phyloP scores from a whole-genome alignment of 2,329 filamentous ascomycete species.

The Calonectria crousiana region DNA sequence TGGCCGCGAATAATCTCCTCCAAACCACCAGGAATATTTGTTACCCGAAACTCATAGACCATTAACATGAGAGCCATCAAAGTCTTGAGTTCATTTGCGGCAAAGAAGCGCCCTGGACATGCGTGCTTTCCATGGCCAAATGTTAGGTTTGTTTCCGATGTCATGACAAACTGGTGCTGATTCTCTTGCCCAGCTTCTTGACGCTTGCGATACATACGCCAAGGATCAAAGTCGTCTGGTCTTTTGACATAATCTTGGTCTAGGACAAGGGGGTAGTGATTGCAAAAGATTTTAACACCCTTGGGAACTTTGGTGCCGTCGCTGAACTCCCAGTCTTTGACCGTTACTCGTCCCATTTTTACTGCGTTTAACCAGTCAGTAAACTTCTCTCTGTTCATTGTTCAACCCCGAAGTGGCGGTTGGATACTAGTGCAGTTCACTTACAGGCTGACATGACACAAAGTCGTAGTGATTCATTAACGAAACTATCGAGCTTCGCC shows the following conservation, averaged over 20 bases:
- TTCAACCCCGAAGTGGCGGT: too few species aligned
- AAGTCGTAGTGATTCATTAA: neutral
- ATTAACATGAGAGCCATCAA: neutral
- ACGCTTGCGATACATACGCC: conserved; percentile 10
- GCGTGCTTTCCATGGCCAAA: neutral
- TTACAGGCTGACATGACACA: neutral
- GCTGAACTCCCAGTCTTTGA: neutral
- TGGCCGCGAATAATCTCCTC: neutral
- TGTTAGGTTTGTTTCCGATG: conserved; percentile 9
- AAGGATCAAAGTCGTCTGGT: conserved; percentile 4
- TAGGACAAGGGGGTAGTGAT: neutral
- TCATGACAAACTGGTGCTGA: conserved; percentile 14
- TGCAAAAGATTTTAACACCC: neutral
- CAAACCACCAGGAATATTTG: neutral
- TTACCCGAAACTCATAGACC: neutral
- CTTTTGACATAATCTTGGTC: neutral
- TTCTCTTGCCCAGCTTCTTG: conserved; percentile 12
- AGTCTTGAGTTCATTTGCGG: neutral
- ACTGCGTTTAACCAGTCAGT: neutral
- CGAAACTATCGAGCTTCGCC: neutral
- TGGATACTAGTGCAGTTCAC: neutral
- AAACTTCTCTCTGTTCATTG: neutral
- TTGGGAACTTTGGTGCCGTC: neutral
- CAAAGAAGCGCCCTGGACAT: neutral
- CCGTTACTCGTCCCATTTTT: neutral